These are phyloP conservation scores for Solanum peruvianum DNA, from an alignment of 257 asterid species.

Conservation along the genomic window DNA sequence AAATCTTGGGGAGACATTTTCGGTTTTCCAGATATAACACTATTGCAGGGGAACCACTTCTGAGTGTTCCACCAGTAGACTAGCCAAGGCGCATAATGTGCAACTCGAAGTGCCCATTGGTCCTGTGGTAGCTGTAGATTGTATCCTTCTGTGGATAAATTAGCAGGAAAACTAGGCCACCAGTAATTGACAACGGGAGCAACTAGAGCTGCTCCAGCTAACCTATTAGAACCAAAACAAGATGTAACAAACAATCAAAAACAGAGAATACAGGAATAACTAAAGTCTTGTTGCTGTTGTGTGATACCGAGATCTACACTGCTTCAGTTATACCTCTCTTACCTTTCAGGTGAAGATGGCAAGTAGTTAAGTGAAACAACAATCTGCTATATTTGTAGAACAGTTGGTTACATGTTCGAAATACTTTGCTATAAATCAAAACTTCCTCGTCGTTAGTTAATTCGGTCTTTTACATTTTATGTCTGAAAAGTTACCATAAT, in stretches of 20 bases:
- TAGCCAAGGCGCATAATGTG: slow-evolving; percentile 48
- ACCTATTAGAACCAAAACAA: slow-evolving; percentile 19
- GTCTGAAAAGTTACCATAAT: neutral
- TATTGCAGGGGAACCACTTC: slow-evolving; percentile 45
- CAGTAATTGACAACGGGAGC: slow-evolving; percentile 57
- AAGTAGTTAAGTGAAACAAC: neutral
- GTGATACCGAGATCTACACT: neutral
- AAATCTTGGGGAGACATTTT: slow-evolving; percentile 34
- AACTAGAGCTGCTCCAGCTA: slow-evolving; percentile 39
- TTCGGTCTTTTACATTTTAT: neutral
- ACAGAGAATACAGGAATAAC: neutral
- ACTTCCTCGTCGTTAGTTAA: neutral
- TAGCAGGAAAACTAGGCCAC: slow-evolving; percentile 51
- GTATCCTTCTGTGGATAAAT: slow-evolving; percentile 35
- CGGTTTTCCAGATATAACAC: slow-evolving; percentile 27
- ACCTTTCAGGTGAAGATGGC: neutral
- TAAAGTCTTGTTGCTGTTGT: neutral
- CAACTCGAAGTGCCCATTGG: slow-evolving; percentile 55
- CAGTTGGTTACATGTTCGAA: neutral
- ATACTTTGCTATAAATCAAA: neutral
- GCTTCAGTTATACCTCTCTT: neutral
- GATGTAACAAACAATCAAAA: neutral
- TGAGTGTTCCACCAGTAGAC: slow-evolving; percentile 64
- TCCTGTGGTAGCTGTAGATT: slow-evolving; percentile 24
- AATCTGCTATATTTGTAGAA: neutral